Evolutionary conservation across 2,329 filamentous ascomycete genomes (phyloP), one percentile per base, ranked within the genome.

Genomic region (Colletotrichum caudatum): DNA sequence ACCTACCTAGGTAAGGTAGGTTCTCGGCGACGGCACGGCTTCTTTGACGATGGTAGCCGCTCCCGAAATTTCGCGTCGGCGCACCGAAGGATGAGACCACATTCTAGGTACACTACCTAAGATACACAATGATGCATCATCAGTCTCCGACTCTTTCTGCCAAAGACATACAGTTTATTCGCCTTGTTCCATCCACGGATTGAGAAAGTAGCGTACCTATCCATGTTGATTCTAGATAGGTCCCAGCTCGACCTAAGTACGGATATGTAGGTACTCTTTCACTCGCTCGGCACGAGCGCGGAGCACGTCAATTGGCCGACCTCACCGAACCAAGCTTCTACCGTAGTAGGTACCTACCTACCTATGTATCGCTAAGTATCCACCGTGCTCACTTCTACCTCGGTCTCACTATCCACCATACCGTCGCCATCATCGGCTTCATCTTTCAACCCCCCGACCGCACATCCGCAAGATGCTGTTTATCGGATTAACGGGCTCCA

Each of bases 401-500:
- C 33, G 20, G 41, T 18, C 46, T 26, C 59, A 26, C 48, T 29
- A 50, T 61, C 57, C 57, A 60, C 58, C 39, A 39, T 23, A 46
- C 39, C 41, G 44, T 46, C 39, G 5, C 18, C 59, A 61, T 29
- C 35, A 51, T 16, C 33, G 37, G 48, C 58, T 29, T 60, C 53
- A 29, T 46, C 39, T 8, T 18, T 35, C 44, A 26, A 9, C 26
- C 58, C 12, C 48, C 18, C 39, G 37, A 26, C n/a, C 50, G 50
- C 41, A 64, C 75, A 76, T 35, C 11, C 33, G 33, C 53, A 56
- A 75, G n/a, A 98, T 98, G 96, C 89, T 98, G 60, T 91, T 99
- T 78, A 94, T 99, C 77, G 96, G 96, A 69, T 90, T 99, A 35
- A 99, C 96, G 11, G 96, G 96, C 80, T 97, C 95, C 73, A 98